Base-by-base conservation (phyloP, 306 rosid genomes). In the Quercus dentata region DNA sequence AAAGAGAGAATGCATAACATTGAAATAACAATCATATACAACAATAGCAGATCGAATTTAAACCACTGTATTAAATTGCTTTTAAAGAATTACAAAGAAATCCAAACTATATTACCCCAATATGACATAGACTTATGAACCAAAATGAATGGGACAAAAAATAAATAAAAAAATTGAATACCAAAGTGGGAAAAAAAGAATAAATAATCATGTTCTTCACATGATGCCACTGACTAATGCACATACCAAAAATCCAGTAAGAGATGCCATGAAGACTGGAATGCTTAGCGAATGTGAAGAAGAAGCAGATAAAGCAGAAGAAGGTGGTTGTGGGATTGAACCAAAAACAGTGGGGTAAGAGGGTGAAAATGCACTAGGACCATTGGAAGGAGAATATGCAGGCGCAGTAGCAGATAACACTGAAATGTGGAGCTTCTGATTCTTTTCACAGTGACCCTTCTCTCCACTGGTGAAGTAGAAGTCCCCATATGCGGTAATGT, bases 381-480 rank as follows among this genome's bases (percentile, higher is more conserved):
- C 88, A 70, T 70, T 69, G 9, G 97, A 86, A 15, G 86, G 87
- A 62, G 91, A 74, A 73, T 63, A 74, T 10, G 86, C 80, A 56
- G 67, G 75, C 46, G 77, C 86, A 64, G 82, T 91, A 25, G 88
- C 91, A 28, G 70, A 81, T 27, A 79, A 56, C 25, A 90, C 89
- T 10, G 85, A 78, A 71, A 95, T 73, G 76, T 83, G 89, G 75
- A 95, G 86, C 88, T 91, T 93, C 79, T 95, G 98, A 21, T 84
- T 84, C 82, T 90, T 90, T 55, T 83, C 87, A 75, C 99, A 95
- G 74, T 88, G 92, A 0, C 94, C 98, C 30, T 74, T 56, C 23
- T 33, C 89, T 18, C 89, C 97, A 83, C 99, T 93, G 1, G 91
- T 93, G 91, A 95, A 95, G 86, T 86, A 95, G n/a, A 80, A 87